A percentile compares a stretch with the other conserved stretches of the same genome.
Evolutionary conservation across 202 grass and related monocot species (phyloP).

Genomic region (Saccharum hybrid): DNA sequence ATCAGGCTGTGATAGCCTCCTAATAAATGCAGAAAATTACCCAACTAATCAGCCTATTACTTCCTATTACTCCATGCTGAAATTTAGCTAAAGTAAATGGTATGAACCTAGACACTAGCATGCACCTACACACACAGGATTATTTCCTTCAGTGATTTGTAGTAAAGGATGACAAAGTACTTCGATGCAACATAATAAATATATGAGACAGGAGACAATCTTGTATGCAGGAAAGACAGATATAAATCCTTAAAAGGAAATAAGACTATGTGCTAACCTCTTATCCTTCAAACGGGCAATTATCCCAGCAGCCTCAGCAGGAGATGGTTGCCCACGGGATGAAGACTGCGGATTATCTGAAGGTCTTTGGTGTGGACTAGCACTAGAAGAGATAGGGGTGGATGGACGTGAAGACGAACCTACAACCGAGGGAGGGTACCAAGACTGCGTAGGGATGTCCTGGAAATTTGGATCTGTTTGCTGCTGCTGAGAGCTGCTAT

Average conservation of each 20-base stretch:
- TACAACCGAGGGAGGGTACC: constrained; percentile 78
- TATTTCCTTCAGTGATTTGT: neutral
- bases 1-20: no score
- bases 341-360: constrained; percentile 58
- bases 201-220: neutral
- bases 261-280: constrained; percentile 51
- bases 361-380: constrained; percentile 58
- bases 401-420: constrained; percentile 71
- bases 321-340: constrained; percentile 68
- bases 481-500: constrained; percentile 65
- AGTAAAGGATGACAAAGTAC: constrained; percentile 33
- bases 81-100: no score
- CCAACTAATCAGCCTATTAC: no score
- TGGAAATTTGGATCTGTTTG: constrained; percentile 67
- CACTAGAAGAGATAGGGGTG: constrained; percentile 55
- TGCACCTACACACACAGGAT: no score
- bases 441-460: constrained; percentile 68
- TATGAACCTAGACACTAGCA: no score
- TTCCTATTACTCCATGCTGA: no score
- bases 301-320: constrained; percentile 79
- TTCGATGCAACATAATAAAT: neutral
- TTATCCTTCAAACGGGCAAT: constrained; percentile 86
- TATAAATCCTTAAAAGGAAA: constrained; percentile 20
- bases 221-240: neutral
- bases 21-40: no score